Evolutionary conservation across 306 rosid species (phyloP).

Genomic region (Vigna angularis): DNA sequence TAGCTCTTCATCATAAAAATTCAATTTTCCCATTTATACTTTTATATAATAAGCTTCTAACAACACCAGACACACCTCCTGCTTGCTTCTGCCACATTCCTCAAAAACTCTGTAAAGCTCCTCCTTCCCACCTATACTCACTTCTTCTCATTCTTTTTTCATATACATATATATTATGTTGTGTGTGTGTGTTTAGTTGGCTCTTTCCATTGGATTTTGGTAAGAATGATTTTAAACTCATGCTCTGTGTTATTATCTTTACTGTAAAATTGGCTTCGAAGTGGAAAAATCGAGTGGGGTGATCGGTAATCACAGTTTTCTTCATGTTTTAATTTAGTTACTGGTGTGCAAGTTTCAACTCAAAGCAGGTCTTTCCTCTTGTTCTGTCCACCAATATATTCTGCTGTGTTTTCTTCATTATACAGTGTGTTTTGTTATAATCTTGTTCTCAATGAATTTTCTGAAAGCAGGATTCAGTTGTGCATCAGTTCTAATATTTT

Average conservation of each 20-base stretch:
- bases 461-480: slow-evolving; percentile 17
- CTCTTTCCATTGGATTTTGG: slow-evolving; percentile 7
- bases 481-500: slow-evolving; percentile 6
- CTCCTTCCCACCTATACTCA: slow-evolving; percentile 40
- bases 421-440: not conserved
- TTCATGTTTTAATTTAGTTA: not conserved
- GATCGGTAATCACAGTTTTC: not conserved
- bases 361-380: not conserved
- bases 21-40: slow-evolving; percentile 35
- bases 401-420: not conserved
- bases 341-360: not conserved
- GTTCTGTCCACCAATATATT: not conserved
- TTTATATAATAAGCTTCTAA: slow-evolving; percentile 40
- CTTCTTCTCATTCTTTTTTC: slow-evolving; percentile 8
- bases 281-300: not conserved
- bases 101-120: slow-evolving; percentile 18
- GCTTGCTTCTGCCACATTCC: slow-evolving; percentile 36
- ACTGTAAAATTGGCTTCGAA: slow-evolving; percentile 4
- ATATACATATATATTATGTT: not conserved
- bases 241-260: not conserved
- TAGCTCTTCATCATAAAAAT: slow-evolving; percentile 43
- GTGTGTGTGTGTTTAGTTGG: not conserved
- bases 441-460: not conserved
- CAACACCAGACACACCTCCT: slow-evolving; percentile 17
- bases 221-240: not conserved